Base-by-base conservation (phyloP, 169 alveolate genomes). In the Plasmodium gonderi region DNA sequence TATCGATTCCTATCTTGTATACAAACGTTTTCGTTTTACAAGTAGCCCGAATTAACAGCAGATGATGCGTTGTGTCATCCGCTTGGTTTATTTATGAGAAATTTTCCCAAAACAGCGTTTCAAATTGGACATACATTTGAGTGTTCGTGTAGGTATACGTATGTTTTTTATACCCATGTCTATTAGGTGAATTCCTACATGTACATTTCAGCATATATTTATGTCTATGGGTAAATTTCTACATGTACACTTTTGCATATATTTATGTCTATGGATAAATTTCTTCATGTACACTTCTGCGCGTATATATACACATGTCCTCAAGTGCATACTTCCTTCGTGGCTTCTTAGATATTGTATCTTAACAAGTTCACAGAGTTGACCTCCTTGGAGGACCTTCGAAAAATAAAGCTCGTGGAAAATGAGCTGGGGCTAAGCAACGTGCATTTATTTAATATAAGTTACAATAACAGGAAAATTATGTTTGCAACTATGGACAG, bases 351-450 rank as follows among this genome's bases (percentile, higher is more conserved):
- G 92, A 82, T 82, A 72, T 69, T 82, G 67, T 82, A 82, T 80
- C 81, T 82, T 5, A 82, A 69, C 54, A 82, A 82, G 33, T 82
- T 82, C 64, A 82, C 92, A n/a, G 92, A 82, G 72, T 64, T 82
- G 76, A 82, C 92, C 60, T 82, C 92, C 75, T 23, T 69, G 81
- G 92, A 82, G 29, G 92, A 82, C n/a, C 20, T 82, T 38, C 49
- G 82, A 26, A 82, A 82, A 45, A 82, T 82, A 68, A 82, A 82
- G 51, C 42, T 47, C 31, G 81, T 69, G 33, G 80, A 68, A 49
- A 82, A 23, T 47, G 92, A 82, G 82, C 60, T 82, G 44, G 92
- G 82, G n/a, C 72, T 82, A 38, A 47, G 67, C 38, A 72, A 69
- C 64, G 76, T 82, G 60, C 82, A 82, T 40, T 44, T 82, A 42